phyloP scores from a whole-genome alignment of 164 flowering plant genomes.

The Nelumbo lutea region DNA sequence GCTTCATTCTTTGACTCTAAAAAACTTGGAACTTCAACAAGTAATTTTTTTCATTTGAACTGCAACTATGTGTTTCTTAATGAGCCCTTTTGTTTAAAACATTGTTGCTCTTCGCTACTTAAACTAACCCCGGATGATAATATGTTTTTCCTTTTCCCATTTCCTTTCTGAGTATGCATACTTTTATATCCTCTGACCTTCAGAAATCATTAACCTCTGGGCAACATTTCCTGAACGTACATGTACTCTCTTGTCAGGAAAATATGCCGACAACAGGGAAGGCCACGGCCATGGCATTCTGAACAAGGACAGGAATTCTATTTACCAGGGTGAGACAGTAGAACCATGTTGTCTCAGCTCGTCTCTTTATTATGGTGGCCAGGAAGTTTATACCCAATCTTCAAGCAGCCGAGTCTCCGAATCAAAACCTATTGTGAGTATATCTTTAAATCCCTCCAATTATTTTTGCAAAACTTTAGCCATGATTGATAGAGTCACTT shows the following conservation, averaged over 20 bases:
- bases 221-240: not conserved
- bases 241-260: conserved; percentile 12
- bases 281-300: conserved; percentile 18
- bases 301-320: conserved; percentile 27
- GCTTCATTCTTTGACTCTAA: too few species aligned
- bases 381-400: conserved; percentile 48
- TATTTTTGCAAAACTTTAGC: not conserved
- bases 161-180: too few species aligned
- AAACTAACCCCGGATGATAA: too few species aligned
- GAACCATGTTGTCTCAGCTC: conserved; percentile 68
- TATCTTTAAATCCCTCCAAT: not conserved
- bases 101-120: too few species aligned
- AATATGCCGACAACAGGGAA: conserved; percentile 11
- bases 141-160: too few species aligned
- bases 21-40: too few species aligned
- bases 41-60: too few species aligned
- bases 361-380: conserved; percentile 86
- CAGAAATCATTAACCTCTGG: not conserved
- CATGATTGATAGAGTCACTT: too few species aligned
- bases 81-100: too few species aligned
- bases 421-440: conserved; percentile 47
- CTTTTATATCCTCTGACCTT: not conserved
- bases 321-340: conserved; percentile 33
- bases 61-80: too few species aligned
- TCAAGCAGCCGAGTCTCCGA: conserved; percentile 29